Conservation (phyloP, 1,139 yeast genomes). For the Blastobotrys elegans region DNA sequence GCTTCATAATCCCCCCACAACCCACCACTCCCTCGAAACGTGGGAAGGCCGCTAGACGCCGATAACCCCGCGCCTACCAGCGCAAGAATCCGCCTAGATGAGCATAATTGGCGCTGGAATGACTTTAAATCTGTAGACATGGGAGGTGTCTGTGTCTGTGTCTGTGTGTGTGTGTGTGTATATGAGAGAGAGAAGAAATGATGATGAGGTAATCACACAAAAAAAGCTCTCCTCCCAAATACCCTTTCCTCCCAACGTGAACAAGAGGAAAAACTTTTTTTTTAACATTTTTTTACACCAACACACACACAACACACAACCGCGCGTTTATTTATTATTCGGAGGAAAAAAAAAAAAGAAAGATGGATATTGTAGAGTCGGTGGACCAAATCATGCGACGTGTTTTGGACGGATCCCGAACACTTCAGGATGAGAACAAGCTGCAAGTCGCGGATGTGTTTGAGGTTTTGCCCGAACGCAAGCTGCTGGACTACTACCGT, state of each 20-base stretch:
- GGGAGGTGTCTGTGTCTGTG: not conserved
- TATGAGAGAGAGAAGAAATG: not conserved
- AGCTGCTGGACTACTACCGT: conserved; percentile 43
- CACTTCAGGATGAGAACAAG: conserved; percentile 29
- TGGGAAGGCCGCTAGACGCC: conserved; percentile 70
- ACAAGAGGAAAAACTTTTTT: too few relatives aligned
- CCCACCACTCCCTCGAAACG: conserved; percentile 69
- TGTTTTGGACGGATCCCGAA: conserved; percentile 33
- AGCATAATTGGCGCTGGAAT: conserved; percentile 52
- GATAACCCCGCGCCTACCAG: conserved; percentile 84
- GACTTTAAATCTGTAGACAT: conserved; percentile 37
- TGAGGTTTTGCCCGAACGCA: conserved; percentile 43
- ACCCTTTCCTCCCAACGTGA: not conserved
- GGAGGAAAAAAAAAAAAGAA: not conserved
- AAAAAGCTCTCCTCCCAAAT: not conserved
- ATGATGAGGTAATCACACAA: not conserved
- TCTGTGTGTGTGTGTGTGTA: not conserved
- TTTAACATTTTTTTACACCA: not conserved
- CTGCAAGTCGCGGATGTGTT: conserved; percentile 38
- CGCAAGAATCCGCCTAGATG: conserved; percentile 58
- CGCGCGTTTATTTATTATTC: too few relatives aligned
- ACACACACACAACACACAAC: not conserved
- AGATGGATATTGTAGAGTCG: conserved; percentile 1
- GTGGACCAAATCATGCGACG: conserved; percentile 19
- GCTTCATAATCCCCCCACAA: conserved; percentile 75